Conservation (phyloP, 106 monocot species). For the Apostasia ramifera region DNA sequence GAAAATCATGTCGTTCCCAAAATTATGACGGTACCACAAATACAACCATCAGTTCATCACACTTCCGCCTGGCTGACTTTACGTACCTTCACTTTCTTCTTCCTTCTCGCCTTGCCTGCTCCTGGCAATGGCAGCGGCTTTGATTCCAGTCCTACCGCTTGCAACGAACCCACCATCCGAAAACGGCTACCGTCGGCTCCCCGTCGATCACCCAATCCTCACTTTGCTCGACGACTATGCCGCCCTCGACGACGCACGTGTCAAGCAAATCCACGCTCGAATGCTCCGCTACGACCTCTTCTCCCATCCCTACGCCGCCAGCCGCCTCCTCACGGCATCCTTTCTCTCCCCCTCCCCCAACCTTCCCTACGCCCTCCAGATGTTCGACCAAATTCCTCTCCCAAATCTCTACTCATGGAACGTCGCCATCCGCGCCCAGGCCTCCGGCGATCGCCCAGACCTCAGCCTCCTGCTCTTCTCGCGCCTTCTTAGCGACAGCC, state of each 20-base stretch:
- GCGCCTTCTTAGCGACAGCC: constrained; percentile 12
- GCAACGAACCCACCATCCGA: not conserved
- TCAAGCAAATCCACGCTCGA: constrained; percentile 37
- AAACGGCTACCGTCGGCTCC: not conserved
- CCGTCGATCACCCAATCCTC: constrained; percentile 4
- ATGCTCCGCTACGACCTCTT: constrained; percentile 49
- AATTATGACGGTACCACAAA: no score
- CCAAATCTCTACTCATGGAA: constrained; percentile 49
- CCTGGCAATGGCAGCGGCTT: no score
- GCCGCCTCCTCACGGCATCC: constrained; percentile 31
- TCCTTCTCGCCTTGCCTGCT: no score
- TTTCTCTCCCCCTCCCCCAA: constrained; percentile 9
- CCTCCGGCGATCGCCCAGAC: constrained; percentile 9
- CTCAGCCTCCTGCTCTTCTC: constrained; percentile 26
- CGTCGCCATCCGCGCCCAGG: constrained; percentile 44
- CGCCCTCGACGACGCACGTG: constrained; percentile 1
- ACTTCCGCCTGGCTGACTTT: no score
- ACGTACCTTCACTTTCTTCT: no score
- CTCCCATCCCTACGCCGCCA: constrained; percentile 22
- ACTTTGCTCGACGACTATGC: constrained; percentile 14
- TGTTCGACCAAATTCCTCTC: constrained; percentile 39
- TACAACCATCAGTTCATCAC: no score
- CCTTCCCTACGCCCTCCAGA: constrained; percentile 28
- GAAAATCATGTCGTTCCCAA: no score
- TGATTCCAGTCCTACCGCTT: no score